Evolutionary conservation across 2,329 filamentous ascomycete species (phyloP).

Genomic region (Aspergillus sp.): DNA sequence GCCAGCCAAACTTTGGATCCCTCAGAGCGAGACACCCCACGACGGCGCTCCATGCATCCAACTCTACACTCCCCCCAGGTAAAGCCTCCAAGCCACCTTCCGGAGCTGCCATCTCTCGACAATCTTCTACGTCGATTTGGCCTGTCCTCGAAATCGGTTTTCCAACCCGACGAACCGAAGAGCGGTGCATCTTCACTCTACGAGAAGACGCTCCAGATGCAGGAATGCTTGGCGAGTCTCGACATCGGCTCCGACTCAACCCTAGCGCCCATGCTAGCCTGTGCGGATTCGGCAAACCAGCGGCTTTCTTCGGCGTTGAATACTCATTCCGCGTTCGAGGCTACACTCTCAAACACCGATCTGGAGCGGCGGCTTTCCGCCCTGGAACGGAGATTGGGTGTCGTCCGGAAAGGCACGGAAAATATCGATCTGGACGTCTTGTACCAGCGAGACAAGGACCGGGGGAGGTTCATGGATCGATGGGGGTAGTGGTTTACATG

Average conservation of each 20-base stretch:
- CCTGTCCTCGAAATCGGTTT: conserved; percentile 18
- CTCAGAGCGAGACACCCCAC: conserved; percentile 18
- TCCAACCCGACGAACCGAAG: conserved; percentile 13
- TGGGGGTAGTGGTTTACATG: conserved; percentile 22
- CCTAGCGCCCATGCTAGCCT: conserved; percentile 18
- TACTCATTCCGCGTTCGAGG: conserved; percentile 18
- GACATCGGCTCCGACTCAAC: conserved; percentile 21
- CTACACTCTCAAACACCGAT: conserved; percentile 18
- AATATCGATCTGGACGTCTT: conserved; percentile 25
- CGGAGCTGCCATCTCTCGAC: conserved; percentile 19
- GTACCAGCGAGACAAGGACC: conserved; percentile 20
- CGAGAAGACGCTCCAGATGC: conserved; percentile 21
- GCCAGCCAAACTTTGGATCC: conserved; percentile 12
- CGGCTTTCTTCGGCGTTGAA: conserved; percentile 23
- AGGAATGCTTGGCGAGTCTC: conserved; percentile 19
- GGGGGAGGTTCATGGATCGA: conserved; percentile 23
- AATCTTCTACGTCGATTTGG: conserved; percentile 26
- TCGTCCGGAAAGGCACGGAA: conserved; percentile 24
- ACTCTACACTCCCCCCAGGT: neutral
- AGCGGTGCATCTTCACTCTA: conserved; percentile 13
- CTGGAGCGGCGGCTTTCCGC: conserved; percentile 18
- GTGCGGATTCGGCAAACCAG: conserved; percentile 24
- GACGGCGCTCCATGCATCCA: conserved; percentile 18
- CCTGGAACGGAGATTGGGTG: conserved; percentile 22
- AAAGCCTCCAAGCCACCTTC: conserved; percentile 4